A percentile compares a stretch with the other conserved stretches of the same genome.
phyloP scores from a whole-genome alignment of 2,329 filamentous ascomycete genomes.

The Penicillium concentricum region DNA sequence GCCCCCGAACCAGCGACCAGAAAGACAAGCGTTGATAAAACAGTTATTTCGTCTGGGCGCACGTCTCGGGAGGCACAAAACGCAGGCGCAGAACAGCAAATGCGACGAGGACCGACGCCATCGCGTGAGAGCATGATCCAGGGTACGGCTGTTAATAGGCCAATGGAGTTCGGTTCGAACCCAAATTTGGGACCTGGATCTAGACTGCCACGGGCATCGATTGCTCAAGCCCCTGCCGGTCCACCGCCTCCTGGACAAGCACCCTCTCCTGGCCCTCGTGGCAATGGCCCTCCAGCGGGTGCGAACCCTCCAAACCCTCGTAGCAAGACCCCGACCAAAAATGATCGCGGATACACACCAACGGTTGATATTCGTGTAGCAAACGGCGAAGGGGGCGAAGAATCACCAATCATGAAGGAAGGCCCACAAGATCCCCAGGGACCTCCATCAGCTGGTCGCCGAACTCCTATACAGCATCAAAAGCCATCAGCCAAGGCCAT shows the following conservation, averaged over 20 bases:
- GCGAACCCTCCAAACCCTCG: conserved; percentile 26
- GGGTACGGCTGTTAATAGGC: conserved; percentile 20
- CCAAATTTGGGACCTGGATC: conserved; percentile 47
- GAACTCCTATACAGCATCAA: conserved; percentile 59
- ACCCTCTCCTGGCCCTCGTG: conserved; percentile 58
- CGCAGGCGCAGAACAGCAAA: conserved; percentile 35
- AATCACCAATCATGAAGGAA: conserved; percentile 48
- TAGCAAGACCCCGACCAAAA: conserved; percentile 54
- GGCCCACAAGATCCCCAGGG: conserved; percentile 47
- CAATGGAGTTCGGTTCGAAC: conserved; percentile 31
- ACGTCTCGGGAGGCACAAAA: conserved; percentile 46
- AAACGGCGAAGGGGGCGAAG: conserved; percentile 48
- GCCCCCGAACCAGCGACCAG: conserved; percentile 38
- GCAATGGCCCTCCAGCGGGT: conserved; percentile 38
- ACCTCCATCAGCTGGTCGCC: conserved; percentile 59
- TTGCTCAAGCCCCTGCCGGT: conserved; percentile 59
- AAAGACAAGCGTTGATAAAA: conserved; percentile 48
- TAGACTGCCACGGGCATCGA: conserved; percentile 59
- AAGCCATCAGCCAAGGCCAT: conserved; percentile 46
- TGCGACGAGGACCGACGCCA: conserved; percentile 39
- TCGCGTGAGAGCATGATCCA: conserved; percentile 46
- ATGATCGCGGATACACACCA: conserved; percentile 45
- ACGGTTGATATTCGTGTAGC: conserved; percentile 45
- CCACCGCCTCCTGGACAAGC: conserved; percentile 65
- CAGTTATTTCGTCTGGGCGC: conserved; percentile 40